Base-by-base conservation (phyloP, 75 land plant species). In the Azolla pinnata region DNA sequence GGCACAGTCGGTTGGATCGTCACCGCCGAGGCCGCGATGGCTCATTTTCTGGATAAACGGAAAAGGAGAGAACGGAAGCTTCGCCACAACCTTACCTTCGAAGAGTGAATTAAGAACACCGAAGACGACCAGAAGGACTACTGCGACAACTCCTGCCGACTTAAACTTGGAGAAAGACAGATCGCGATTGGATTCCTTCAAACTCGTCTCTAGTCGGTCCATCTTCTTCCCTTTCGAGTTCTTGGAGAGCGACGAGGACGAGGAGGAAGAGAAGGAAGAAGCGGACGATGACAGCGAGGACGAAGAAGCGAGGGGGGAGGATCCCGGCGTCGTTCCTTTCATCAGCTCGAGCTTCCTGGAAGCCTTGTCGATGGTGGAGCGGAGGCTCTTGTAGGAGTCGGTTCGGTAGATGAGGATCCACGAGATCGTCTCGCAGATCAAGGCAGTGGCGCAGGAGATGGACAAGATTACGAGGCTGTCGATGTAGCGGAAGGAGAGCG, bases 361-460 rank as follows among this genome's bases (percentile, higher is more conserved):
- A 44, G 87, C 76, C 45, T 64, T 65, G 72, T 86, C 87, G 68
- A 90, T 90, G 31, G 85, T 74, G 65, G 85, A 83, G 32, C 79
- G 78, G 68, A 90, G 88, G 57, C 83, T 66, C 57, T 83, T 83
- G 83, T 90, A 90, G 66, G 80, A 74, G 71, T 79, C 35, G 48
- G 96, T 83, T 59, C 90, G 75, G 81, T 90, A 90, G 75, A 90
- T 86, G 52, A 90, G 82, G 31, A 90, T 35, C 91, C 91, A 90
- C 5, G 87, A 83, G 67, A 90, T 86, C 67, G 67, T 69, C 59
- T 90, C 96, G 75, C 90, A 89, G 59, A 89, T 51, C 24, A 72
- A 26, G 31, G 90, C 87, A 16, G 90, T 79, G 65, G 57, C 73
- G 45, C 76, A 30, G 28, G 96, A 86, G 66, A 86, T 86, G 4